These are phyloP conservation scores for Pelagophyceae sp. DNA, from an alignment of 352 stramenopile genomes.

Conservation along the genomic window DNA sequence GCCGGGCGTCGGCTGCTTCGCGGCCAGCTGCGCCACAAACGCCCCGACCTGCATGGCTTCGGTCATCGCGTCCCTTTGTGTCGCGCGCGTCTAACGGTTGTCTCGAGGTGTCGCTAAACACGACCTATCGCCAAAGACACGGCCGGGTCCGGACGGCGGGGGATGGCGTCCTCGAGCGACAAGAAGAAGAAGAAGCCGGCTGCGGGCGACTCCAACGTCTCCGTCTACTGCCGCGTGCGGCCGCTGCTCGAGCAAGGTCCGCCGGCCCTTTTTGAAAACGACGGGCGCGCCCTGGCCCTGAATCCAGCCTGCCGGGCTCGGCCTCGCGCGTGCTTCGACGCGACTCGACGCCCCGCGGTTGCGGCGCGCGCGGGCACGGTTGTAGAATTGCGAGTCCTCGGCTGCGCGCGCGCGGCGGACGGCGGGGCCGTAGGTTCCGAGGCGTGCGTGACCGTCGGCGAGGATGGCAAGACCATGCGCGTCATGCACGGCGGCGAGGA, in stretches of 20 bases:
- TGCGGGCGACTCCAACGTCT: constrained; percentile 63
- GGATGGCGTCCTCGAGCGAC: no score
- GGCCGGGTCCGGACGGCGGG: no score
- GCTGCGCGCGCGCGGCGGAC: no score
- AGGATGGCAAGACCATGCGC: neutral
- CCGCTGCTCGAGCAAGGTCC: constrained; percentile 61
- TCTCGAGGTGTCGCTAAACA: no score
- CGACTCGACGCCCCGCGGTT: no score
- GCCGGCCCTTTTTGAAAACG: constrained; percentile 32
- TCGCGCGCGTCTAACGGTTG: no score
- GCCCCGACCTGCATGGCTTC: no score
- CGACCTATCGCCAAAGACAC: no score
- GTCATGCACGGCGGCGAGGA: constrained; percentile 47
- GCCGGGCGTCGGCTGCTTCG: constrained; percentile 49
- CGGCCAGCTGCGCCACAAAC: constrained; percentile 40
- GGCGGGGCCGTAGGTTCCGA: constrained; percentile 52
- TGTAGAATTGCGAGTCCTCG: constrained; percentile 41
- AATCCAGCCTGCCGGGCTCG: no score
- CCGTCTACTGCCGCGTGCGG: constrained; percentile 65
- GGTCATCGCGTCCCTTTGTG: no score
- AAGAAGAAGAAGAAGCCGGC: neutral
- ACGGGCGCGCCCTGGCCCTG: constrained; percentile 48
- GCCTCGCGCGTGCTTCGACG: no score
- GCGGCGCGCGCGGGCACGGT: no score
- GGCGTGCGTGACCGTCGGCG: constrained; percentile 28